These are phyloP conservation scores for Gossypium schwendimanii DNA, from an alignment of 441 rosid species.

Conservation along the genomic window DNA sequence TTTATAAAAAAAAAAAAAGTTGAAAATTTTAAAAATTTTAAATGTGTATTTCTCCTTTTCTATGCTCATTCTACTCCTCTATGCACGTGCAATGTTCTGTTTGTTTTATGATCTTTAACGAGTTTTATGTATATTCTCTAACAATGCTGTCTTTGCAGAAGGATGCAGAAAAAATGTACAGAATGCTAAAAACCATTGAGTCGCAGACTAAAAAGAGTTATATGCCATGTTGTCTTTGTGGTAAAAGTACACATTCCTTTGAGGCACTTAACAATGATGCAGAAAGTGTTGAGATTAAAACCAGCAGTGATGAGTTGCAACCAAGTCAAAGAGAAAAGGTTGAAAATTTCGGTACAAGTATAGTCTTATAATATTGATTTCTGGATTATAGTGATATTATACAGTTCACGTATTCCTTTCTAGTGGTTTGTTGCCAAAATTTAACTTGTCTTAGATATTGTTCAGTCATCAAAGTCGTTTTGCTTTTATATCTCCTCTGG, in stretches of 20 bases:
- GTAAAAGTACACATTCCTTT: conserved; percentile 46
- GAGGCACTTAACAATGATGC: conserved; percentile 37
- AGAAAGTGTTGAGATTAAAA: conserved; percentile 25
- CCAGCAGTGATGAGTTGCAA: conserved; percentile 29
- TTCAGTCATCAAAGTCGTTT: neutral
- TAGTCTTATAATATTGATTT: neutral
- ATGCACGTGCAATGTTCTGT: neutral
- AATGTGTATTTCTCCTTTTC: neutral
- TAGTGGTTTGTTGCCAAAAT: conserved; percentile 1
- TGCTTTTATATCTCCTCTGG: neutral
- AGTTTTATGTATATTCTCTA: neutral
- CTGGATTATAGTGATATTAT: neutral
- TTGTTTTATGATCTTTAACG: neutral
- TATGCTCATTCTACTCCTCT: neutral
- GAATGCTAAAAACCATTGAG: conserved; percentile 38
- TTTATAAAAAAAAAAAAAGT: neutral
- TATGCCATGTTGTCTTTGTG: conserved; percentile 45
- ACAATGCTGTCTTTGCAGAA: conserved; percentile 30
- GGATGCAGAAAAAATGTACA: conserved; percentile 64
- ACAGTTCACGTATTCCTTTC: conserved; percentile 6
- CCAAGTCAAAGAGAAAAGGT: conserved; percentile 46
- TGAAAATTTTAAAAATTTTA: neutral
- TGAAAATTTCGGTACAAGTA: conserved; percentile 11
- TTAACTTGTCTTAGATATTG: neutral
- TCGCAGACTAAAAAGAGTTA: conserved; percentile 27